Evolutionary conservation across 352 stramenopile species (phyloP).

Genomic region (Globisporangium solare): DNA sequence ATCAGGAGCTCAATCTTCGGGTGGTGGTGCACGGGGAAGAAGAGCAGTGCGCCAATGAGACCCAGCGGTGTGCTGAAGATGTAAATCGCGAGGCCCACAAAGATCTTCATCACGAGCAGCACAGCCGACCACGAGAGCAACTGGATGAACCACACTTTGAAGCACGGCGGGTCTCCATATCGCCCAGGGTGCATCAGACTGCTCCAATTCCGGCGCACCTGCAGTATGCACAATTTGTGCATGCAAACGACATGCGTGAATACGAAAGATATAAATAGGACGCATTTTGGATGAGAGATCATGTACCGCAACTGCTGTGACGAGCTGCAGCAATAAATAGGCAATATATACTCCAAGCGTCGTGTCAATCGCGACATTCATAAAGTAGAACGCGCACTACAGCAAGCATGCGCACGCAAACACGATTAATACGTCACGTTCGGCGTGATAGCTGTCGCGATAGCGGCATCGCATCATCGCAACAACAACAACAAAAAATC

Average conservation of each 20-base stretch:
- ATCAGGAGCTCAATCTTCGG: constrained; percentile 77
- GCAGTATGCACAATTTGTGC: neutral
- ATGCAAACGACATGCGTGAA: too few species aligned
- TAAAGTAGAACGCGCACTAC: constrained; percentile 84
- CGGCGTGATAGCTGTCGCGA: too few species aligned
- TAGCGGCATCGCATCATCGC: neutral
- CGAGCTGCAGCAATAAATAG: constrained; percentile 64
- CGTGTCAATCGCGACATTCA: constrained; percentile 84
- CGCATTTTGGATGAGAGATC: constrained; percentile 4
- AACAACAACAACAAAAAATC: too few species aligned
- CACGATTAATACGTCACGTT: neutral
- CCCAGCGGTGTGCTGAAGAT: constrained; percentile 53
- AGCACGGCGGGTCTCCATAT: constrained; percentile 65
- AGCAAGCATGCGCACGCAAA: neutral
- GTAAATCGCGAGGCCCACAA: constrained; percentile 59
- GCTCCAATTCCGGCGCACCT: constrained; percentile 56
- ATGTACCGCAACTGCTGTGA: constrained; percentile 51
- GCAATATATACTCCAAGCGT: constrained; percentile 79
- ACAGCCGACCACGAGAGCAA: constrained; percentile 64
- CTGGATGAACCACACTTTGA: constrained; percentile 58
- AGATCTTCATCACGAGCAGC: constrained; percentile 61
- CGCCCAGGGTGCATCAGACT: constrained; percentile 55
- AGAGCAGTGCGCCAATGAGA: constrained; percentile 56
- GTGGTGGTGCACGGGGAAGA: constrained; percentile 63
- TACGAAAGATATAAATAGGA: too few species aligned